Percentiles rank a stretch among this genome's conserved stretches.
These are phyloP conservation scores for Asterionellopsis glacialis DNA, from an alignment of 108 stramenopile species.

Conservation along the genomic window DNA sequence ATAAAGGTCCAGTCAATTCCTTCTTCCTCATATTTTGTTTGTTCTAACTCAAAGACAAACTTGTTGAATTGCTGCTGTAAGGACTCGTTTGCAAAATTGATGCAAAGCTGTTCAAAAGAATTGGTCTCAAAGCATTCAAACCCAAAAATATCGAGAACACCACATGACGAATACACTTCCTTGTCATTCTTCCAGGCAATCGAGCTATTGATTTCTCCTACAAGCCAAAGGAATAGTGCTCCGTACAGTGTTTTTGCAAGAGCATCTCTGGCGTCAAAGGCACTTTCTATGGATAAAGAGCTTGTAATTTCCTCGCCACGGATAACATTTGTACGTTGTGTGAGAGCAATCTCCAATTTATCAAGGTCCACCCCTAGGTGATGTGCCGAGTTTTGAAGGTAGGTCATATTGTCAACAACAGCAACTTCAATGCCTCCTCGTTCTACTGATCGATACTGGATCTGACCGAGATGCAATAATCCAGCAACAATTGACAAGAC, in stretches of 20 bases:
- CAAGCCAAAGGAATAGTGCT: conserved; percentile 82
- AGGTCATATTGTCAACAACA: conserved; percentile 30
- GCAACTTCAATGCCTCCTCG: conserved; percentile 34
- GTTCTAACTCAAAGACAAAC: conserved; percentile 86
- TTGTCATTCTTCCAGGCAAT: conserved; percentile 37
- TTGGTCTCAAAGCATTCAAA: conserved; percentile 94
- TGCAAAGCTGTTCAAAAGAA: conserved; percentile 93
- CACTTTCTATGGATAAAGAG: conserved; percentile 52
- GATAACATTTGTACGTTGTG: conserved; percentile 66
- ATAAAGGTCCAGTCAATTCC: conserved; percentile 88
- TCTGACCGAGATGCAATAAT: conserved; percentile 63
- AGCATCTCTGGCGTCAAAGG: conserved; percentile 80
- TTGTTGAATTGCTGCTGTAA: conserved; percentile 91
- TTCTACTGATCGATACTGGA: conserved; percentile 32
- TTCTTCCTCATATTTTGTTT: conserved; percentile 74
- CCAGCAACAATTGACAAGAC: conserved; percentile 56
- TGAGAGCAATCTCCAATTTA: conserved; percentile 59
- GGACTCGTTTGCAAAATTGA: conserved; percentile 94
- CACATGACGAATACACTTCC: conserved; percentile 42
- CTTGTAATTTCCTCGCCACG: conserved; percentile 66
- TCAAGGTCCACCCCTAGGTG: conserved; percentile 61
- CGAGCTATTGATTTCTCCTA: conserved; percentile 78
- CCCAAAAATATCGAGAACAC: conserved; percentile 98
- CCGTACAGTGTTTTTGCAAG: conserved; percentile 90
- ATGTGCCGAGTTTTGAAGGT: conserved; percentile 36